phyloP scores from a whole-genome alignment of 2,329 filamentous ascomycete species.

The Penicillium polonicum region DNA sequence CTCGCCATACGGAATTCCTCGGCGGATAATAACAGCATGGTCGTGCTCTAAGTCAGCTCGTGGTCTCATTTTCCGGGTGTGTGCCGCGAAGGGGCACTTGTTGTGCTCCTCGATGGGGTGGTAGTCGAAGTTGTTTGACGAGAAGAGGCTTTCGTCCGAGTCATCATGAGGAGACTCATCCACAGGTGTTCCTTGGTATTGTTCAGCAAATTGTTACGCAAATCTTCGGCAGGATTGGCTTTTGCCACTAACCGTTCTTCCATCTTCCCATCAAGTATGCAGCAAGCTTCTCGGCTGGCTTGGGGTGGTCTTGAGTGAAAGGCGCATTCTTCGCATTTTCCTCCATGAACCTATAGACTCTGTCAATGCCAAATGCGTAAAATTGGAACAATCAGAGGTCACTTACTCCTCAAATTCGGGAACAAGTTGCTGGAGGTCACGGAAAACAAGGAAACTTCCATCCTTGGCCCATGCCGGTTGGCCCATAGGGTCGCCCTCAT shows the following conservation, averaged over 20 bases:
- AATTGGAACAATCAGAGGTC: neutral
- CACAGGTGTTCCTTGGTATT: slow-evolving; percentile 33
- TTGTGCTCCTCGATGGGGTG: slow-evolving; percentile 29
- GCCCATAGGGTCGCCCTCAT: slow-evolving; percentile 36
- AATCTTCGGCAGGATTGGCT: neutral
- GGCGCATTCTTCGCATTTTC: slow-evolving; percentile 25
- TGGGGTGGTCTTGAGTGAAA: slow-evolving; percentile 21
- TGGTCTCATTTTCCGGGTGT: slow-evolving; percentile 51
- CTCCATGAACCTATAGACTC: slow-evolving; percentile 33
- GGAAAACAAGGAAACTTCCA: slow-evolving; percentile 48
- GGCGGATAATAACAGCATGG: slow-evolving; percentile 43
- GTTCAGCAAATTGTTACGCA: neutral
- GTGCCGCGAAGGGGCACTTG: slow-evolving; percentile 48
- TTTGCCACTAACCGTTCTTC: slow-evolving; percentile 36
- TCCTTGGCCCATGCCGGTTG: slow-evolving; percentile 43
- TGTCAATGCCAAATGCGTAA: neutral
- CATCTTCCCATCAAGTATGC: slow-evolving; percentile 48
- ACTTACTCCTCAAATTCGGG: slow-evolving; percentile 43
- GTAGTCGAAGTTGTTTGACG: slow-evolving; percentile 43
- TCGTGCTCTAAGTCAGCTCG: slow-evolving; percentile 36
- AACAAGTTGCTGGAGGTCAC: slow-evolving; percentile 47
- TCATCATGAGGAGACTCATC: slow-evolving; percentile 32
- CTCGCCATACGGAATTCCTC: slow-evolving; percentile 47
- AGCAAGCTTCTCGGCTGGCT: slow-evolving; percentile 35
- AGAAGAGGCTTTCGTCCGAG: slow-evolving; percentile 35